phyloP scores from a whole-genome alignment of 1,284 basidiomycete genomes.

The Hemileia vastatrix region DNA sequence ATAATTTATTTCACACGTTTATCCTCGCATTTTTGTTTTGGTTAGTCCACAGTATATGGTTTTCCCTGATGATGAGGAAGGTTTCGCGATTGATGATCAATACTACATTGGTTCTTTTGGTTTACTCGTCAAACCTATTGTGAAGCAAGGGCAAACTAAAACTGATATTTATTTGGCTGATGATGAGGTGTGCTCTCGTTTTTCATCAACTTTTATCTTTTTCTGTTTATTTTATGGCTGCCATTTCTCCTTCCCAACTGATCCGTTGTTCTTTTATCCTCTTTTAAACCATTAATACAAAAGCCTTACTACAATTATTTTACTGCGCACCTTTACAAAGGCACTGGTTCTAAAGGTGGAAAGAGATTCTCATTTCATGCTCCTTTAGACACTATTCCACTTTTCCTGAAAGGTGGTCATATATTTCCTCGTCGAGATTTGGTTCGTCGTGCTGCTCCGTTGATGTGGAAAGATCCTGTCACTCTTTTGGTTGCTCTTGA shows the following conservation, averaged over 20 bases:
- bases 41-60: conserved; percentile 83
- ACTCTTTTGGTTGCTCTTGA: conserved; percentile 76
- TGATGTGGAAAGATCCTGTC: conserved; percentile 88
- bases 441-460: conserved; percentile 68
- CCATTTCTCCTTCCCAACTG: neutral
- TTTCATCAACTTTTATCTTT: too few relatives aligned
- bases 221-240: neutral
- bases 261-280: neutral
- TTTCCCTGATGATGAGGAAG: conserved; percentile 75
- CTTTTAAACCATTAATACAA: too few relatives aligned
- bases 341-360: conserved; percentile 55
- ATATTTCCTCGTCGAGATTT: conserved; percentile 80
- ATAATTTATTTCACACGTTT: neutral
- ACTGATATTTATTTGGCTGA: conserved; percentile 76
- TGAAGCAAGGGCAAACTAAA: conserved; percentile 60
- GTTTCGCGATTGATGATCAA: conserved; percentile 85
- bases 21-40: neutral
- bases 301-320: conserved; percentile 95
- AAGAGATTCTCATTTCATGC: conserved; percentile 61
- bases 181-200: conserved; percentile 55
- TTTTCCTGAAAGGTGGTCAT: conserved; percentile 83
- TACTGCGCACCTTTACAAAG: conserved; percentile 58
- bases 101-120: conserved; percentile 84
- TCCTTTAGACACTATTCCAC: conserved; percentile 66
- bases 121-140: conserved; percentile 84